Evolutionary conservation across 2,329 filamentous ascomycete species (phyloP), one percentile per base, ranked within the genome.

Genomic region (Emmonsiellopsis sp.): DNA sequence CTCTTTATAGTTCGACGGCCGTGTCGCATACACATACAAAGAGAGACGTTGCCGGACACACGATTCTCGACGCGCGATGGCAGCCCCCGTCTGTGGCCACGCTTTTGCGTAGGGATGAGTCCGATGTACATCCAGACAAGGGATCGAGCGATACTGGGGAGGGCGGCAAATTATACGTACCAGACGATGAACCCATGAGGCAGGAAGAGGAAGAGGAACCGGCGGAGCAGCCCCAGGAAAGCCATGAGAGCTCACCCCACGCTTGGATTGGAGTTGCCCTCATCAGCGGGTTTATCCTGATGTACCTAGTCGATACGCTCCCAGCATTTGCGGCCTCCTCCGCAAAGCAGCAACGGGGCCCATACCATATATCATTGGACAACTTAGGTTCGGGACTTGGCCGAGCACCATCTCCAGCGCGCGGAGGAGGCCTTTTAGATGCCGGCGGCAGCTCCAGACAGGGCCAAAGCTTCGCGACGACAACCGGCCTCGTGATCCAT

Each of bases 401-500:
- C 63, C 74, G 58, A 67, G 73, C 67, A 42, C 69, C 69, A 37
- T 73, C 66, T 52, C 69, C 65, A 53, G 70, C 64, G 51, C 71
- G 60, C 50, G 70, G 67, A 13, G 50, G 52, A 6, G 7, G 35
- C 20, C 51, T 70, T 16, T 55, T 72, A 34, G 67, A 72, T 34
- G 58, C 64, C 8, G 64, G 61, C 8, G 63, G 59, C 31, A 64
- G 61, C 11, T 58, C 63, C 26, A 58, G 59, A 26, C 57, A 58
- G 62, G 47, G 69, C 66, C n/a, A 69, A 61, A 42, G 73, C 78
- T 76, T 90, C 52, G 86, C 88, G n/a, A 91, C 92, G 2, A 98
- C 93, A 0, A 86, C 88, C 0, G 93, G 93, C 0, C 77, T 98
- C n/a, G 87, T 97, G 5, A 97, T 98, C 54, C 93, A 98, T 68